phyloP scores from a whole-genome alignment of 1,284 basidiomycete genomes.

The Cutaneotrichosporon sp. region DNA sequence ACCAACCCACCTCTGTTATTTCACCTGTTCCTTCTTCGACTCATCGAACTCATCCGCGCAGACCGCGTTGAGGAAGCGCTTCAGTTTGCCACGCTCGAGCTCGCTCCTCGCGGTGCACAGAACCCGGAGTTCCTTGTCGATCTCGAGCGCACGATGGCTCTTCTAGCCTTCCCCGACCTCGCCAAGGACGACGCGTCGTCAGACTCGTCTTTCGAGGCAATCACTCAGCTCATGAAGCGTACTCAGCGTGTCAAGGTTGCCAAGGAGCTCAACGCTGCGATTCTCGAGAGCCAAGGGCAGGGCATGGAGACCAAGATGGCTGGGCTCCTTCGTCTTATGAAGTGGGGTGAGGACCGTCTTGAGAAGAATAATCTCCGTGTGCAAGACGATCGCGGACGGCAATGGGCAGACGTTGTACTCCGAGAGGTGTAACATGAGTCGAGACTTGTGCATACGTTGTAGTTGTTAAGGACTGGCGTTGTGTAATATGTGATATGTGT shows the following conservation, averaged over 20 bases:
- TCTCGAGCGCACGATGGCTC: constrained; percentile 90
- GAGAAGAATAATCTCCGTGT: constrained; percentile 56
- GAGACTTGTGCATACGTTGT: constrained; percentile 4
- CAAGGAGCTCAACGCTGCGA: constrained; percentile 86
- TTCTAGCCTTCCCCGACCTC: constrained; percentile 77
- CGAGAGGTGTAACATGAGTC: constrained; percentile 1
- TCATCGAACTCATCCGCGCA: constrained; percentile 90
- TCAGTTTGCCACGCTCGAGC: constrained; percentile 84
- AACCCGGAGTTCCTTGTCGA: constrained; percentile 89
- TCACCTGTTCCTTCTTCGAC: constrained; percentile 85
- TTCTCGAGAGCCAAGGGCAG: constrained; percentile 85
- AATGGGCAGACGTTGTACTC: constrained; percentile 26
- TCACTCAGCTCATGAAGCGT: constrained; percentile 66
- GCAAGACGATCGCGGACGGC: constrained; percentile 21
- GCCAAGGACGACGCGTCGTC: constrained; percentile 46
- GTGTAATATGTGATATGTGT: background rate
- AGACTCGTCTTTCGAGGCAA: constrained; percentile 45
- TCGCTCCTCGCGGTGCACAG: constrained; percentile 92
- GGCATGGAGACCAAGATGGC: constrained; percentile 88
- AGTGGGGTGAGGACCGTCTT: constrained; percentile 82
- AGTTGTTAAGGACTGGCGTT: background rate
- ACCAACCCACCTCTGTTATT: constrained; percentile 87
- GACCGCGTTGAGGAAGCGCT: constrained; percentile 77
- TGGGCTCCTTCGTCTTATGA: constrained; percentile 77
- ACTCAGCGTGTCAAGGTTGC: constrained; percentile 89